phyloP scores from a whole-genome alignment of 148 eudicot genomes.

The Pouteria glomerata region DNA sequence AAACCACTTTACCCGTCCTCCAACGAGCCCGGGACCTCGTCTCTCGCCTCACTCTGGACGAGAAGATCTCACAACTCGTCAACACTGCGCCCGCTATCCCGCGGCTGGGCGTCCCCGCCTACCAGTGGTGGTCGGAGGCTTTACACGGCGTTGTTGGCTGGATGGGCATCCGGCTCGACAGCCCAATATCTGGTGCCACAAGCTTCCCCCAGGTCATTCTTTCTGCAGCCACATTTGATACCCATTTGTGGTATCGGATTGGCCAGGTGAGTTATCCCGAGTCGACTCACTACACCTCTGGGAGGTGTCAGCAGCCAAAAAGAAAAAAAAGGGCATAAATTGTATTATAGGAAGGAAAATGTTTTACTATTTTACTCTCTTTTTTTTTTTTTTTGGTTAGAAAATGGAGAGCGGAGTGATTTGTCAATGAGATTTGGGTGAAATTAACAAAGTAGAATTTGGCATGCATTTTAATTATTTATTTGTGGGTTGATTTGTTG shows the following conservation, averaged over 20 bases:
- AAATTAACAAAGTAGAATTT: too few relatives aligned
- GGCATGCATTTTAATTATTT: too few relatives aligned
- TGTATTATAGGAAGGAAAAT: too few relatives aligned
- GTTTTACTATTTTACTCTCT: too few relatives aligned
- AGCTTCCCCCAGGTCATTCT: conserved; percentile 85
- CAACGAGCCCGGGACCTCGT: conserved; percentile 48
- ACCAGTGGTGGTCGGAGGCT: conserved; percentile 92
- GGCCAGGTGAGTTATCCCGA: conserved; percentile 73
- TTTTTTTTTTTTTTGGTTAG: too few relatives aligned
- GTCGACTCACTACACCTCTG: too few relatives aligned
- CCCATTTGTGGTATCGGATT: conserved; percentile 70
- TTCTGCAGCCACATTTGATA: conserved; percentile 72
- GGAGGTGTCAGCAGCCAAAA: too few relatives aligned
- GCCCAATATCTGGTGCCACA: conserved; percentile 44
- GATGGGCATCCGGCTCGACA: conserved; percentile 37
- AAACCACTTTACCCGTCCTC: conserved; percentile 12
- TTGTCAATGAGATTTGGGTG: too few relatives aligned
- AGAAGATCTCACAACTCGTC: conserved; percentile 55
- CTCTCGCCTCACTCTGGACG: conserved; percentile 51
- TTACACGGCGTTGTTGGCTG: conserved; percentile 59
- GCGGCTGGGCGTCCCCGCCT: conserved; percentile 58
- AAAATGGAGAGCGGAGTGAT: too few relatives aligned
- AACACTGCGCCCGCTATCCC: conserved; percentile 53
- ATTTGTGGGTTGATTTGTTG: not conserved
- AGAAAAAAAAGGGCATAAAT: too few relatives aligned